A percentile compares a stretch with the other conserved stretches of the same genome.
These are phyloP conservation scores for Trametes coccinea DNA, from an alignment of 768 basidiomycete species.

Conservation along the genomic window DNA sequence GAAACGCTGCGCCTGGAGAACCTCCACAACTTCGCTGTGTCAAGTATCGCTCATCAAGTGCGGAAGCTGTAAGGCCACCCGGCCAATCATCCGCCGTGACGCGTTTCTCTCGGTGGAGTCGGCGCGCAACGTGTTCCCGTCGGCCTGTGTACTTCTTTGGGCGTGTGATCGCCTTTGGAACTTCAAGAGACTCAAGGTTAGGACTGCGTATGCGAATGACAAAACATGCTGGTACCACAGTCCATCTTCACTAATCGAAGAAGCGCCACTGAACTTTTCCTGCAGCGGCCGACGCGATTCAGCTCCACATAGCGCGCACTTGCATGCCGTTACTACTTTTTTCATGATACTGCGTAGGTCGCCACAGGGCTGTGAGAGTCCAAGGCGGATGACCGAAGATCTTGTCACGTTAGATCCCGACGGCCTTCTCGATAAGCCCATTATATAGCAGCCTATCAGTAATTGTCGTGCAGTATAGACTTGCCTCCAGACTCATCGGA, in stretches of 20 bases:
- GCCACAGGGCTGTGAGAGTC: too few relatives aligned
- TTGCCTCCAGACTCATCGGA: too few relatives aligned
- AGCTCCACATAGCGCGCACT: too few relatives aligned
- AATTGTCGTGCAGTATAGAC: too few relatives aligned
- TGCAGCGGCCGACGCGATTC: too few relatives aligned
- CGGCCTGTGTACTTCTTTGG: not conserved
- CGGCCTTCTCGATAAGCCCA: not conserved
- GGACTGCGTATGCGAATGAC: too few relatives aligned
- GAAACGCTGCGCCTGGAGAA: not conserved
- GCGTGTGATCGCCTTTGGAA: not conserved
- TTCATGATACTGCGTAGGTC: too few relatives aligned
- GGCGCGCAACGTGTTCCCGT: slow-evolving; percentile 5
- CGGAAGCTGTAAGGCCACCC: not conserved
- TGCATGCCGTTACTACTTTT: too few relatives aligned
- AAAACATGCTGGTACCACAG: too few relatives aligned
- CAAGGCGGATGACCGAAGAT: not conserved
- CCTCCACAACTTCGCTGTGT: not conserved
- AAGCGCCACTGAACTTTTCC: too few relatives aligned
- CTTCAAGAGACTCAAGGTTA: not conserved
- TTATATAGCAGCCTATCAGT: too few relatives aligned
- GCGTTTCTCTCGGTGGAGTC: slow-evolving; percentile 4
- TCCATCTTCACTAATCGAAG: too few relatives aligned
- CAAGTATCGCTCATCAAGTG: not conserved
- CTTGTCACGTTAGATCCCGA: not conserved
- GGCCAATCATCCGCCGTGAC: not conserved